These are phyloP conservation scores for Ceratobasidium sp. DNA, from an alignment of 1,284 basidiomycete genomes.

Conservation along the genomic window DNA sequence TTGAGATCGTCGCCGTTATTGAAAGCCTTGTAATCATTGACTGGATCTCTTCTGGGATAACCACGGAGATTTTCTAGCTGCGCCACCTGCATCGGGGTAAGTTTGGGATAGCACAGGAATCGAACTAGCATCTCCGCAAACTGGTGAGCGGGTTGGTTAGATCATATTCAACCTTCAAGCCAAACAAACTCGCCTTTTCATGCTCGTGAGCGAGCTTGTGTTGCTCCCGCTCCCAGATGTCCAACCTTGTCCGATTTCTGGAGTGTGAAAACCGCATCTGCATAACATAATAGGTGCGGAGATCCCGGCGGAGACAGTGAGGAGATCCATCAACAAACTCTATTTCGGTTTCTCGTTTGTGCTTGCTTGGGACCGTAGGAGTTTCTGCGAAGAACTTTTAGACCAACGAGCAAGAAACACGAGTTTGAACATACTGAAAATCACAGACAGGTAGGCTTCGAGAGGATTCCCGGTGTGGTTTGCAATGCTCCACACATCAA, in stretches of 20 bases:
- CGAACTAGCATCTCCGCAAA: conserved; percentile 4
- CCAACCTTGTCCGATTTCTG: background rate
- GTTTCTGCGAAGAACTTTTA: background rate
- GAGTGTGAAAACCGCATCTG: background rate
- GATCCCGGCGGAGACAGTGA: conserved; percentile 6
- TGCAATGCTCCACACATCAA: background rate
- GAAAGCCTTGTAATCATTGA: background rate
- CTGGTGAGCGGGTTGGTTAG: background rate
- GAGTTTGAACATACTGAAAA: background rate
- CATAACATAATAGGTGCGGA: background rate
- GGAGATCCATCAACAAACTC: background rate
- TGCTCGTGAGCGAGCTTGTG: background rate
- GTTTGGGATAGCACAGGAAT: background rate
- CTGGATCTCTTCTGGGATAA: background rate
- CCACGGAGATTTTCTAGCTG: background rate
- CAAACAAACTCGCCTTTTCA: background rate
- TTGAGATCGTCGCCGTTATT: conserved; percentile 16
- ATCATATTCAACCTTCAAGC: background rate
- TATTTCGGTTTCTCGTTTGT: background rate
- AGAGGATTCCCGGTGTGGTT: background rate
- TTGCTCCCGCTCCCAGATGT: background rate
- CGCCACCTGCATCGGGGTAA: background rate
- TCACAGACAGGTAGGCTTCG: background rate
- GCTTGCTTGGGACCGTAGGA: background rate
- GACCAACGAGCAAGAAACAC: too few species aligned